Evolutionary conservation across 2,329 filamentous ascomycete genomes (phyloP).

Genomic region (Trichoderma gracile): DNA sequence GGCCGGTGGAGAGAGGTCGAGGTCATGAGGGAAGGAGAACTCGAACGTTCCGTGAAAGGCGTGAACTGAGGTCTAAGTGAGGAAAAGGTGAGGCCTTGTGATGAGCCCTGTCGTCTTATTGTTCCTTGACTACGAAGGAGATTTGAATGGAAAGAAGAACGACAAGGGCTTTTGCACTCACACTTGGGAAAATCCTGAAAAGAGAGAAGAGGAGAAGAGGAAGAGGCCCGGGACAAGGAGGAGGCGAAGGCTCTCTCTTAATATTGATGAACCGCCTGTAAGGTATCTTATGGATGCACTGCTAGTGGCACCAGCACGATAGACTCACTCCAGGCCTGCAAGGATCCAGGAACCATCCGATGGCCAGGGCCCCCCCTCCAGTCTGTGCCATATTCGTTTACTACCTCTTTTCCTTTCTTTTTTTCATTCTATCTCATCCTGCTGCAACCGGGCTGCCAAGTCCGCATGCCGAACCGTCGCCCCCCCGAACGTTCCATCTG

Average conservation of each 20-base stretch:
- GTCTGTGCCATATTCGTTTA: conserved; percentile 15
- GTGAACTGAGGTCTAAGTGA: background rate
- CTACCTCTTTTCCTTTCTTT: background rate
- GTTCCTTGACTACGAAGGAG: background rate
- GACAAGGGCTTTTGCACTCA: background rate
- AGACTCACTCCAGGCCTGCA: conserved; percentile 17
- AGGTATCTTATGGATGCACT: too few species aligned
- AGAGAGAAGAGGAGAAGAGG: conserved; percentile 5
- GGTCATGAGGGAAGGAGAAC: background rate
- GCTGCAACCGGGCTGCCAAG: conserved; percentile 10
- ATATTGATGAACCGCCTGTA: conserved; percentile 20
- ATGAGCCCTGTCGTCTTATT: background rate
- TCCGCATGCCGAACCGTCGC: conserved; percentile 19
- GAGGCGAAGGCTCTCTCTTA: conserved; percentile 5
- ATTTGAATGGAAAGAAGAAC: background rate
- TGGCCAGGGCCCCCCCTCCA: background rate
- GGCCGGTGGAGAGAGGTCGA: conserved; percentile 3
- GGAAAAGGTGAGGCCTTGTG: background rate
- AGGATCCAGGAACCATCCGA: conserved; percentile 22
- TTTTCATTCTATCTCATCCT: background rate
- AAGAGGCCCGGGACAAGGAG: conserved; percentile 6
- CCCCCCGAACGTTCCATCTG: conserved; percentile 9
- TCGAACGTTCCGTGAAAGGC: conserved; percentile 1
- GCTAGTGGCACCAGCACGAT: conserved; percentile 14
- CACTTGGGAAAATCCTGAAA: background rate